A percentile compares a stretch with the other conserved stretches of the same genome.
Evolutionary conservation across 129 eudicot genomes (phyloP).

Genomic region (Mikania micrantha): DNA sequence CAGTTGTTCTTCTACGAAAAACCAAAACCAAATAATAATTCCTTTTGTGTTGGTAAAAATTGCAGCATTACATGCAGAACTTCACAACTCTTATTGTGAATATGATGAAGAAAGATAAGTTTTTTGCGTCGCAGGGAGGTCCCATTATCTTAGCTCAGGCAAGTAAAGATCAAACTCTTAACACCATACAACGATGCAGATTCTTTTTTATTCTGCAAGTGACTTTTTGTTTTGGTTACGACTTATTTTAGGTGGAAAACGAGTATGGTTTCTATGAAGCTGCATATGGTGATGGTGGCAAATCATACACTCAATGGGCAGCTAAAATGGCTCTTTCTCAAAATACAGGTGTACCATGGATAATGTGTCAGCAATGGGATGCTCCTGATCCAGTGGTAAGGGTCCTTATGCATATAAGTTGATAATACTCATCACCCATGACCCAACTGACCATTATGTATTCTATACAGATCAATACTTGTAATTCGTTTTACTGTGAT

Average conservation of each 20-base stretch:
- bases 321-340: conserved; percentile 94
- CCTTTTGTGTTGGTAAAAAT: not conserved
- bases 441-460: not conserved
- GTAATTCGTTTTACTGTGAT: conserved; percentile 88
- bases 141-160: conserved; percentile 98
- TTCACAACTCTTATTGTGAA: conserved; percentile 75
- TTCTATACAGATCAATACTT: conserved; percentile 74
- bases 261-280: conserved; percentile 85
- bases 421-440: not conserved
- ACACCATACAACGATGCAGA: not conserved
- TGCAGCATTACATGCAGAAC: conserved; percentile 88
- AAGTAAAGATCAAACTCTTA: conserved; percentile 19
- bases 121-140: conserved; percentile 97
- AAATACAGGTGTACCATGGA: conserved; percentile 93
- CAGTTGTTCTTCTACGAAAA: not conserved
- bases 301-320: conserved; percentile 81
- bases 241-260: conserved; percentile 69
- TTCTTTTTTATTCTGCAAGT: not conserved
- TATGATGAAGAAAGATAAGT: conserved; percentile 86
- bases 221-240: not conserved
- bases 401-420: not conserved
- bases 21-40: not conserved
- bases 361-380: conserved; percentile 96
- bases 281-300: conserved; percentile 89
- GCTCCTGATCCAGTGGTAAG: conserved; percentile 89